These are phyloP conservation scores for Stachybotrys echinatus DNA, from an alignment of 2,329 filamentous ascomycete genomes.

Conservation along the genomic window DNA sequence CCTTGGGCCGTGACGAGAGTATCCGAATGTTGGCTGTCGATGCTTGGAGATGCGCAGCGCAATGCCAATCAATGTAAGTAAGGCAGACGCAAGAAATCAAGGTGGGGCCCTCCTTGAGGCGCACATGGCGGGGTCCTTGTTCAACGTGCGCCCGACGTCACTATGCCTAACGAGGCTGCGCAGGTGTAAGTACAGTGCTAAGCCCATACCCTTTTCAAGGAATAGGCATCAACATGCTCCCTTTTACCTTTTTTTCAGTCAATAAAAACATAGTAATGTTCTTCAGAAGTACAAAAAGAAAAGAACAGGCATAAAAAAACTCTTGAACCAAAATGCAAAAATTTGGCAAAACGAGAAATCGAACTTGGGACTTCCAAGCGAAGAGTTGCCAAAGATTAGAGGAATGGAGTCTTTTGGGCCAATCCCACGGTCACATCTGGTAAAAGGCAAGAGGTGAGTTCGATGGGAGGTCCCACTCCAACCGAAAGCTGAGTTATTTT, in stretches of 20 bases:
- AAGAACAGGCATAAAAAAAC: slow-evolving; percentile 6
- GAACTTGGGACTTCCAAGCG: slow-evolving; percentile 34
- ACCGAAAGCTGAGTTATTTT: slow-evolving; percentile 8
- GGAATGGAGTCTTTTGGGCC: slow-evolving; percentile 47
- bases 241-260: no score
- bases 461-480: slow-evolving; percentile 67
- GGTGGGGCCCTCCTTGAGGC: neutral
- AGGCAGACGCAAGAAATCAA: neutral
- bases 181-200: no score
- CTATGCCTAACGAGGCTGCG: neutral
- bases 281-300: no score
- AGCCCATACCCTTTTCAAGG: no score
- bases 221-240: no score
- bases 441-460: slow-evolving; percentile 78
- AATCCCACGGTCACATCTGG: slow-evolving; percentile 69
- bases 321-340: slow-evolving; percentile 4
- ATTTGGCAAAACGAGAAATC: slow-evolving; percentile 27
- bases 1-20: neutral
- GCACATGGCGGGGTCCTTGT: neutral
- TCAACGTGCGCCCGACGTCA: neutral
- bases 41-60: neutral
- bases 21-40: neutral
- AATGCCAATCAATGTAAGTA: no score
- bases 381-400: slow-evolving; percentile 44
- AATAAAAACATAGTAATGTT: no score